Evolutionary conservation across 352 stramenopile genomes (phyloP).

Genomic region (Phytophthora tubulina): DNA sequence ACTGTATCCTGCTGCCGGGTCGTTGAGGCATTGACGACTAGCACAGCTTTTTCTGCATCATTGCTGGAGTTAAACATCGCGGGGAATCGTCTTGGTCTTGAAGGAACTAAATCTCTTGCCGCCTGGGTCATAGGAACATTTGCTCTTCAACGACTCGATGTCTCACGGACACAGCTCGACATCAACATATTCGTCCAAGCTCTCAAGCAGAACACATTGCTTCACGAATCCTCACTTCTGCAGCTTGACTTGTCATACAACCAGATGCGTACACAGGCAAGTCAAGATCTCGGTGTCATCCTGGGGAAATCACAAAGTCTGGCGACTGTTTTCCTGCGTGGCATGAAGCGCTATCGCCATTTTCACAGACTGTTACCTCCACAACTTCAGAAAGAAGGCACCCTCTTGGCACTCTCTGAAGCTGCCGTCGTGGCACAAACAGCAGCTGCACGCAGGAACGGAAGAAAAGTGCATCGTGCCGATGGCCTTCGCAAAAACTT

Average conservation of each 20-base stretch:
- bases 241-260: slow-evolving; percentile 80
- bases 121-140: slow-evolving; percentile 69
- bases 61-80: slow-evolving; percentile 73
- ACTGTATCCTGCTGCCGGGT: slow-evolving; percentile 48
- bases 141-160: slow-evolving; percentile 63
- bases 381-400: slow-evolving; percentile 36
- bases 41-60: slow-evolving; percentile 52
- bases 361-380: slow-evolving; percentile 35
- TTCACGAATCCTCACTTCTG: slow-evolving; percentile 71
- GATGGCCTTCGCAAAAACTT: slow-evolving; percentile 58
- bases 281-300: slow-evolving; percentile 64
- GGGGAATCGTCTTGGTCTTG: slow-evolving; percentile 57
- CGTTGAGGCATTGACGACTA: slow-evolving; percentile 56
- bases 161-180: slow-evolving; percentile 69
- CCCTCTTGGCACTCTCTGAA: slow-evolving; percentile 34
- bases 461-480: slow-evolving; percentile 31
- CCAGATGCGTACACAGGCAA: slow-evolving; percentile 60
- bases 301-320: slow-evolving; percentile 73
- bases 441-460: slow-evolving; percentile 26
- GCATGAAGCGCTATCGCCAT: slow-evolving; percentile 55
- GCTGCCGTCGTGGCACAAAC: slow-evolving; percentile 37
- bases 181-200: slow-evolving; percentile 63
- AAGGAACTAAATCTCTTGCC: slow-evolving; percentile 56
- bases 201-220: slow-evolving; percentile 70
- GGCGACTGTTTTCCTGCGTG: slow-evolving; percentile 66